phyloP scores from a whole-genome alignment of 805 yeast genomes.

The Candida vaughaniae region DNA sequence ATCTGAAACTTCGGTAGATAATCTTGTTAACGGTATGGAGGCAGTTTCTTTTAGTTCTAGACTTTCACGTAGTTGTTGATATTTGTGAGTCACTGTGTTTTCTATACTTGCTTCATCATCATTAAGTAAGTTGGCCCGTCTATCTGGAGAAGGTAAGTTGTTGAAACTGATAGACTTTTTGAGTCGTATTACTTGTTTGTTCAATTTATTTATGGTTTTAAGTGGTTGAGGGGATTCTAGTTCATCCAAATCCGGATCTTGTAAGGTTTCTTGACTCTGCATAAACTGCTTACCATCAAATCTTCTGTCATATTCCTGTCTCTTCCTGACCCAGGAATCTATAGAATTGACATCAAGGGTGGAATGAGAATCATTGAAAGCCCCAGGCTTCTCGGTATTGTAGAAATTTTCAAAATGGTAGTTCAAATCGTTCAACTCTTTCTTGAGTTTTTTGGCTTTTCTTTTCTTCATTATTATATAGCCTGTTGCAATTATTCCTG shows the following conservation, averaged over 20 bases:
- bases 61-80: background rate
- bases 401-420: constrained; percentile 32
- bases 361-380: constrained; percentile 29
- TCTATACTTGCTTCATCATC: constrained; percentile 15
- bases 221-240: constrained; percentile 13
- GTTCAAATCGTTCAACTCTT: constrained; percentile 24
- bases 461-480: constrained; percentile 20
- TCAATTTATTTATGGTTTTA: constrained; percentile 13
- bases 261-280: constrained; percentile 14
- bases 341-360: constrained; percentile 49
- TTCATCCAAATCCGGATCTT: constrained; percentile 3
- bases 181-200: constrained; percentile 14
- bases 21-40: constrained; percentile 1
- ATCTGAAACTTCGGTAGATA: background rate
- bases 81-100: constrained; percentile 1
- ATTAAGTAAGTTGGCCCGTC: constrained; percentile 5
- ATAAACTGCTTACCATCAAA: constrained; percentile 11
- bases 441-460: constrained; percentile 15
- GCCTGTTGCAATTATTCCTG: constrained; percentile 15
- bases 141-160: constrained; percentile 11
- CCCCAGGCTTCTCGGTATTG: constrained; percentile 15
- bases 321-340: constrained; percentile 52
- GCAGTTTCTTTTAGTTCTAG: background rate
- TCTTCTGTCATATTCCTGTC: constrained; percentile 42
- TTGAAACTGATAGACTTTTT: constrained; percentile 16